phyloP scores from a whole-genome alignment of 1,139 yeast genomes.

The Pichia sp. region DNA sequence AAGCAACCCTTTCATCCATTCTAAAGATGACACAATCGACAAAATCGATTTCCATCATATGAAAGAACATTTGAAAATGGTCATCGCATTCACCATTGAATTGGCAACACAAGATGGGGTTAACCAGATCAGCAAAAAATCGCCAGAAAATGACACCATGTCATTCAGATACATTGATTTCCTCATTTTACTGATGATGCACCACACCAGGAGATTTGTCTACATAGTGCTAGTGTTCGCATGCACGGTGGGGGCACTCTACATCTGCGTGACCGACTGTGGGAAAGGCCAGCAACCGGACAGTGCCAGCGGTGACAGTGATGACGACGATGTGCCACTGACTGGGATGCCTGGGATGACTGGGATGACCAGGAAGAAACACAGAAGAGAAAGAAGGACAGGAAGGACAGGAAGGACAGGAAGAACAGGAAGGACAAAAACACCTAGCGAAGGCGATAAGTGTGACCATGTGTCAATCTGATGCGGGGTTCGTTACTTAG shows the following conservation, averaged over 20 bases:
- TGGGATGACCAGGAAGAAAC: too few species aligned
- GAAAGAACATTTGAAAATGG: constrained; percentile 70
- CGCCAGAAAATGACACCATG: constrained; percentile 2
- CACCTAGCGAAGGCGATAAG: too few species aligned
- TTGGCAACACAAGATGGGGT: constrained; percentile 31
- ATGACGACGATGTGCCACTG: too few species aligned
- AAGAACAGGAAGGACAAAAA: too few species aligned
- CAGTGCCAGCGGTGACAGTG: neutral
- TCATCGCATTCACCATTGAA: constrained; percentile 65
- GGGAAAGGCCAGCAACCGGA: neutral
- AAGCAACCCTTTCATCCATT: constrained; percentile 67
- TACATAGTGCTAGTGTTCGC: constrained; percentile 14
- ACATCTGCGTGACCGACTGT: constrained; percentile 8
- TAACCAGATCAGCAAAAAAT: neutral
- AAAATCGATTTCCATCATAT: constrained; percentile 71
- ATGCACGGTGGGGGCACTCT: constrained; percentile 3
- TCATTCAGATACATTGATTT: constrained; percentile 19
- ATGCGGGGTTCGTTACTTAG: neutral
- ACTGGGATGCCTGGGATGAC: too few species aligned
- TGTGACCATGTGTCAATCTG: neutral
- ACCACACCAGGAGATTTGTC: constrained; percentile 18
- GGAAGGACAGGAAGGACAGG: too few species aligned
- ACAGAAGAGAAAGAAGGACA: too few species aligned
- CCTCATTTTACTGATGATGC: constrained; percentile 17
- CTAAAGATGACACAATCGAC: constrained; percentile 75